phyloP scores from a whole-genome alignment of 1,284 basidiomycete species.

The Fistulinella cinereoalba region DNA sequence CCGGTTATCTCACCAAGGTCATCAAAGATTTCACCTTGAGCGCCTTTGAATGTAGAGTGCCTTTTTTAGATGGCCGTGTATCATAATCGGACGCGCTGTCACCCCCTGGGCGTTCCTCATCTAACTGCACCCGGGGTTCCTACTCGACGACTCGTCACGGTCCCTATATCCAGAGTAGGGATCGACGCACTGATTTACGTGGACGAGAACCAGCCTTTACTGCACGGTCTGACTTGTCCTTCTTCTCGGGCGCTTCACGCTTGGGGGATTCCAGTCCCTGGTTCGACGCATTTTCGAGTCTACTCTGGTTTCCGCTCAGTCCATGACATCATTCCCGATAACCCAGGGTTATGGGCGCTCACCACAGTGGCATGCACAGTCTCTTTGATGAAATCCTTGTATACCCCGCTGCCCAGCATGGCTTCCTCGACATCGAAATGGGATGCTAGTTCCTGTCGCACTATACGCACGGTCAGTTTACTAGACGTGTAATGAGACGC shows the following conservation, averaged over 20 bases:
- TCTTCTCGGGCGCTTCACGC: conserved; percentile 2
- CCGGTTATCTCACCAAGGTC: not conserved
- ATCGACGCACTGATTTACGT: conserved; percentile 12
- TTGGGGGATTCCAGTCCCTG: not conserved
- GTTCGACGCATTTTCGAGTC: conserved; percentile 2
- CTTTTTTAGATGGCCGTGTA: conserved; percentile 10
- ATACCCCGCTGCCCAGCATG: conserved; percentile 40
- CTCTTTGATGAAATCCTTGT: conserved; percentile 44
- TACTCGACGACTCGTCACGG: not conserved
- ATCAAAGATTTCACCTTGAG: conserved; percentile 11
- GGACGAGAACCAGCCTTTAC: conserved; percentile 7
- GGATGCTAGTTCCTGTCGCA: conserved; percentile 46
- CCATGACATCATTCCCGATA: not conserved
- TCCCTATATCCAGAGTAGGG: not conserved
- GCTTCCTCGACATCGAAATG: conserved; percentile 41
- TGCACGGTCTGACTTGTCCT: conserved; percentile 1
- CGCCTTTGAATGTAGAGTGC: conserved; percentile 4
- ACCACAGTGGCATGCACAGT: conserved; percentile 44
- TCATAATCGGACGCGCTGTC: conserved; percentile 2
- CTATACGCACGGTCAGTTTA: conserved; percentile 45
- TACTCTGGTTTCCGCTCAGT: conserved; percentile 7
- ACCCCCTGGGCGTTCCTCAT: conserved; percentile 1
- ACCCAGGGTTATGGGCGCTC: not conserved
- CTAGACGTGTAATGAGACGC: conserved; percentile 34
- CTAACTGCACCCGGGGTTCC: conserved; percentile 1